Evolutionary conservation across 2,329 filamentous ascomycete species (phyloP).

Genomic region (Incumbomyces lentus): DNA sequence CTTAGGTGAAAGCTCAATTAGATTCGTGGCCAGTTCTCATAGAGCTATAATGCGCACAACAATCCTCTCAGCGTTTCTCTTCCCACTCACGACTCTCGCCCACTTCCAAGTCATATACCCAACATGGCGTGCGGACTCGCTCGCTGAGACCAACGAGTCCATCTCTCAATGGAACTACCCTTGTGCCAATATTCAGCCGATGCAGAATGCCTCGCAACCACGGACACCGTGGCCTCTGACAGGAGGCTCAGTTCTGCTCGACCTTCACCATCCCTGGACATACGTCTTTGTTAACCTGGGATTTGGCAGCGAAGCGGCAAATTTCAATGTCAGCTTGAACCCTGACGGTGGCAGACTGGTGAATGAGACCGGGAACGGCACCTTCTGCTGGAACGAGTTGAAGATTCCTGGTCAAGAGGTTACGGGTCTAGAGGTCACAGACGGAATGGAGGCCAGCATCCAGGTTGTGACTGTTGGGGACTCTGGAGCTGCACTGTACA

Average conservation of each 20-base stretch:
- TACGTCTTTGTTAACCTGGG: slow-evolving; percentile 40
- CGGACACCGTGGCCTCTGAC: slow-evolving; percentile 38
- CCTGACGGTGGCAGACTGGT: slow-evolving; percentile 23
- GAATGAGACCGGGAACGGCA: slow-evolving; percentile 39
- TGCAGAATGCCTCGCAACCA: slow-evolving; percentile 23
- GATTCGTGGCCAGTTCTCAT: too few species aligned
- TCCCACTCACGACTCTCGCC: slow-evolving; percentile 15
- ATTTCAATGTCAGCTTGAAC: slow-evolving; percentile 38
- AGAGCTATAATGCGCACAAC: slow-evolving; percentile 8
- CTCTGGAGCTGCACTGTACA: slow-evolving; percentile 35
- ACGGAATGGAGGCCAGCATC: slow-evolving; percentile 32
- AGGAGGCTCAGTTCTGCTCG: slow-evolving; percentile 34
- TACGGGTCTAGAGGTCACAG: background rate
- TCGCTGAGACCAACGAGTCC: slow-evolving; percentile 12
- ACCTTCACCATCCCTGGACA: slow-evolving; percentile 33
- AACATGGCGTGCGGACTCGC: slow-evolving; percentile 34
- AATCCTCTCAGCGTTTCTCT: slow-evolving; percentile 1
- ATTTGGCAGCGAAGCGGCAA: slow-evolving; percentile 29
- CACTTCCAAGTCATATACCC: slow-evolving; percentile 23
- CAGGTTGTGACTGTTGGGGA: slow-evolving; percentile 36
- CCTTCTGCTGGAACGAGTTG: slow-evolving; percentile 28
- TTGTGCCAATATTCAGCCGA: slow-evolving; percentile 33
- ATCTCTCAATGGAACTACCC: slow-evolving; percentile 3
- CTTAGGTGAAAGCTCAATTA: too few species aligned
- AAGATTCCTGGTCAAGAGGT: background rate